Conservation (phyloP, 441 rosid species). For the Metrosideros polymorpha region DNA sequence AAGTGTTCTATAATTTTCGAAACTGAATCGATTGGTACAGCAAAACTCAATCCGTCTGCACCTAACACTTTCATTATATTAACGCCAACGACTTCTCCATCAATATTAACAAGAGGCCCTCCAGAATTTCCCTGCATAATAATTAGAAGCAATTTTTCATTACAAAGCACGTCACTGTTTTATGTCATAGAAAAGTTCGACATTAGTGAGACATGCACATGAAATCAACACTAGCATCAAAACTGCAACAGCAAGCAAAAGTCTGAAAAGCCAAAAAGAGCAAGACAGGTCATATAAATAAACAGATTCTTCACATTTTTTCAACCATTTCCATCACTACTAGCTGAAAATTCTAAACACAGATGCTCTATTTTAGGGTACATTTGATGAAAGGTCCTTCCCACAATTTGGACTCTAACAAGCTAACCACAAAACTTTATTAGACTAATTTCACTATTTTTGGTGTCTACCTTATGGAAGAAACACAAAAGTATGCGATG, state of each 20-base stretch:
- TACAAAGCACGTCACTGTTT: not conserved
- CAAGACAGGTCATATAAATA: not conserved
- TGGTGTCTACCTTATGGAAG: not conserved
- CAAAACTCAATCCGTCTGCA: slow-evolving; percentile 78
- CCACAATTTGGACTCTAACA: not conserved
- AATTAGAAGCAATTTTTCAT: not conserved
- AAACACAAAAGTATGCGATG: not conserved
- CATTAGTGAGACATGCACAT: not conserved
- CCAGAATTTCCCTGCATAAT: slow-evolving; percentile 76
- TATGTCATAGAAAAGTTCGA: not conserved
- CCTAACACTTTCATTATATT: slow-evolving; percentile 71
- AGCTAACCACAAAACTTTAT: not conserved
- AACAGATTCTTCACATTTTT: not conserved
- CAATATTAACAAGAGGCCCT: slow-evolving; percentile 82
- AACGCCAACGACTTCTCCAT: slow-evolving; percentile 85
- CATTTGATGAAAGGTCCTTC: not conserved
- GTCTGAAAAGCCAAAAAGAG: not conserved
- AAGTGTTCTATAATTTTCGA: slow-evolving; percentile 70
- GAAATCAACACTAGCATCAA: not conserved
- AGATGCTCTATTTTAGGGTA: not conserved
- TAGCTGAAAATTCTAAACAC: not conserved
- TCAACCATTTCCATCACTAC: not conserved
- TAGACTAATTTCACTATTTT: not conserved
- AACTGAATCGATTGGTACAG: slow-evolving; percentile 75
- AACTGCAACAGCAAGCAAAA: not conserved